Conservation (phyloP, 2,329 filamentous ascomycete genomes). For the Talaromyces sp. region DNA sequence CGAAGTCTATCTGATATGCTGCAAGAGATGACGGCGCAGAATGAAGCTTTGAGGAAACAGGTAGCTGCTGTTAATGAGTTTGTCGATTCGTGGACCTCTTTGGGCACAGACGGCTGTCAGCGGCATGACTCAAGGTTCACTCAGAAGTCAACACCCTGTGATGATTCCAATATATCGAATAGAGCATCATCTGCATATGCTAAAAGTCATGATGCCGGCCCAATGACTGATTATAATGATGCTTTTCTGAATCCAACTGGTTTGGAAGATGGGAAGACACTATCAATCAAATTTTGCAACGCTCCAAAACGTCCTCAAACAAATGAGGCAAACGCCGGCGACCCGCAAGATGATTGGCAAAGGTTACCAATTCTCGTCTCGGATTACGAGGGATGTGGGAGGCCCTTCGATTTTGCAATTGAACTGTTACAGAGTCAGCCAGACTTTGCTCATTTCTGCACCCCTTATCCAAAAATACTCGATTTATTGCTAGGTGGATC, state of each 20-base stretch:
- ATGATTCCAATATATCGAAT: not conserved
- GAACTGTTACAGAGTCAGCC: not conserved
- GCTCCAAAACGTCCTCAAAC: not conserved
- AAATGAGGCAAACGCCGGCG: not conserved
- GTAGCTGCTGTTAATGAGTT: not conserved
- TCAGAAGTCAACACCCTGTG: not conserved
- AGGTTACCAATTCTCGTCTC: not conserved
- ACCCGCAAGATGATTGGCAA: not conserved
- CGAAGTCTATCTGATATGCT: not conserved
- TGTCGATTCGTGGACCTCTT: not conserved
- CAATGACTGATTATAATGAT: too few relatives aligned
- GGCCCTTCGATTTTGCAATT: not conserved
- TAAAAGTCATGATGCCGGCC: not conserved
- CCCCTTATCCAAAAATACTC: not conserved
- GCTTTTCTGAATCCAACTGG: not conserved
- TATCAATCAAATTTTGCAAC: not conserved
- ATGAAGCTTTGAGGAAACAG: not conserved
- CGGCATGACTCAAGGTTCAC: not conserved
- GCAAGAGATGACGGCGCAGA: not conserved
- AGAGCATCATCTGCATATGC: not conserved
- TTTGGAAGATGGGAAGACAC: not conserved
- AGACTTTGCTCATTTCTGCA: not conserved
- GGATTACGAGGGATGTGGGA: not conserved
- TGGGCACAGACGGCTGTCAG: not conserved
- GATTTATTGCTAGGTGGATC: not conserved